These are phyloP conservation scores for Solanum clarkiae DNA, from an alignment of 257 asterid species.

Conservation along the genomic window DNA sequence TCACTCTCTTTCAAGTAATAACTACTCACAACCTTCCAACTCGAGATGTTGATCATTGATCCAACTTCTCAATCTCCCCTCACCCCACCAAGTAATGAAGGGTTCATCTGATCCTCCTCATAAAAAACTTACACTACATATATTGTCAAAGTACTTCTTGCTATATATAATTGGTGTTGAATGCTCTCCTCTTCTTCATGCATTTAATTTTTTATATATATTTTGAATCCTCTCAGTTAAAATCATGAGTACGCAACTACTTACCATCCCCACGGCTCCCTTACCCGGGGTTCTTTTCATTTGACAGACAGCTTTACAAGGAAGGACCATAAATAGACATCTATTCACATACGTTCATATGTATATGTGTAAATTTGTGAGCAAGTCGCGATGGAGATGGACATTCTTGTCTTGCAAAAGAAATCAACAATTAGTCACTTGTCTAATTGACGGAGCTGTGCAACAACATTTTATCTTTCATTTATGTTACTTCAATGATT, in stretches of 20 bases:
- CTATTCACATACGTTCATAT: not conserved
- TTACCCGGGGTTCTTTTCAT: not conserved
- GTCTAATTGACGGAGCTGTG: not conserved
- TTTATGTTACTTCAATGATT: not conserved
- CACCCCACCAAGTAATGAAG: not conserved
- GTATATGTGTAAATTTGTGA: not conserved
- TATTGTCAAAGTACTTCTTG: not conserved
- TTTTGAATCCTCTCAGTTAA: not conserved
- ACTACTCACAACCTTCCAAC: constrained; percentile 3
- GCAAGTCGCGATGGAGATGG: not conserved
- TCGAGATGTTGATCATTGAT: not conserved
- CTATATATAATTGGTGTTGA: not conserved
- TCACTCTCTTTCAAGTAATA: not conserved
- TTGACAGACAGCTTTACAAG: not conserved
- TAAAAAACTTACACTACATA: not conserved
- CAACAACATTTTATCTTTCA: not conserved
- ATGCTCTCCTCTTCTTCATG: not conserved
- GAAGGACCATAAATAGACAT: not conserved
- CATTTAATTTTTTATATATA: not conserved
- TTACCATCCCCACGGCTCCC: not conserved
- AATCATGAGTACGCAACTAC: not conserved
- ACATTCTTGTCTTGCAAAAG: not conserved
- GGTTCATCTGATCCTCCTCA: not conserved
- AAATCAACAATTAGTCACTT: not conserved
- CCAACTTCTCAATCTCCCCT: not conserved